These are phyloP conservation scores for Penicillium sp. DNA, from an alignment of 2,329 filamentous ascomycete species.

Conservation along the genomic window DNA sequence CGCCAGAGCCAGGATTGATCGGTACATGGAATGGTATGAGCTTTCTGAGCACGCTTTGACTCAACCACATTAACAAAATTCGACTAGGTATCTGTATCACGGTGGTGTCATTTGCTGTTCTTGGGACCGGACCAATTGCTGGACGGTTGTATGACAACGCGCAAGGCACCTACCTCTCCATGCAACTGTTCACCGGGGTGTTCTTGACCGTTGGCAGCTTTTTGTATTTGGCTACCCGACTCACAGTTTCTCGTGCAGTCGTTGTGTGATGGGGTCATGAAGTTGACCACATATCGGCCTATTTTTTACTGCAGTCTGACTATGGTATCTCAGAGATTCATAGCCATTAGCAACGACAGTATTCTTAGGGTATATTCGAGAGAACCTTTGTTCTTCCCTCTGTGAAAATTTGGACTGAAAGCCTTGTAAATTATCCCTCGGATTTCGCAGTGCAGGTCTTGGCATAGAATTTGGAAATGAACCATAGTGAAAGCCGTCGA, in stretches of 20 bases:
- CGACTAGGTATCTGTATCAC: slow-evolving; percentile 14
- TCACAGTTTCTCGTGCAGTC: background rate
- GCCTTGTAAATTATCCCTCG: background rate
- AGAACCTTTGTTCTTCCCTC: background rate
- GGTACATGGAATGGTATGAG: slow-evolving; percentile 18
- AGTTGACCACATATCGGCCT: background rate
- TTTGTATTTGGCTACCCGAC: slow-evolving; percentile 5
- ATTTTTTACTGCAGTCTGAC: background rate
- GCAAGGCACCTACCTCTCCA: slow-evolving; percentile 12
- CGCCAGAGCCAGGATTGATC: slow-evolving; percentile 10
- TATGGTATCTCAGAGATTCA: background rate
- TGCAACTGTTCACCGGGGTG: slow-evolving; percentile 18
- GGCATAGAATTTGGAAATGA: background rate
- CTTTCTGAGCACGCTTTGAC: background rate
- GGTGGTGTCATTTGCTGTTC: slow-evolving; percentile 14
- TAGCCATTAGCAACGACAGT: background rate
- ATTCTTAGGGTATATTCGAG: background rate
- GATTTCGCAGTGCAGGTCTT: background rate
- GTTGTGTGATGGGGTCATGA: background rate
- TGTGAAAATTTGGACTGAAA: background rate
- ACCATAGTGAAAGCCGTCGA: background rate
- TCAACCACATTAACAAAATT: background rate
- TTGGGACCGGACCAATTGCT: slow-evolving; percentile 15
- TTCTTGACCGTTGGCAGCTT: slow-evolving; percentile 7
- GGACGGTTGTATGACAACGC: slow-evolving; percentile 12